Percentiles rank a stretch among this genome's conserved stretches.
Evolutionary conservation across 2,329 filamentous ascomycete species (phyloP).

Genomic region (Nemania bipapillata): DNA sequence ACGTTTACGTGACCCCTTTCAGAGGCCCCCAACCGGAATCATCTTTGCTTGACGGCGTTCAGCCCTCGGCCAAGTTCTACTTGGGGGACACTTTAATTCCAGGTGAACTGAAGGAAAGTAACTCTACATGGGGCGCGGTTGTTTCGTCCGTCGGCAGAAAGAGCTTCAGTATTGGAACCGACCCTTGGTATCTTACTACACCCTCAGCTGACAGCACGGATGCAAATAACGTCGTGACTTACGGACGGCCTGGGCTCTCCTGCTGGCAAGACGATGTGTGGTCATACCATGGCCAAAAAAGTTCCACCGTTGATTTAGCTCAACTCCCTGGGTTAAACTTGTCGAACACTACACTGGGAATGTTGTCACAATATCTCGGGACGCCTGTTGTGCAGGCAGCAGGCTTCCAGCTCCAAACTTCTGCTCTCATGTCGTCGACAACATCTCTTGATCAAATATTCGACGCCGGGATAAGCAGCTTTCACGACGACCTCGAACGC

Average conservation of each 20-base stretch:
- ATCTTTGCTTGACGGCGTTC: neutral
- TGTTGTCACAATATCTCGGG: neutral
- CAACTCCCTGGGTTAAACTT: neutral
- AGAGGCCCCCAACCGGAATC: neutral
- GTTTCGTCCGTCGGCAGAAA: neutral
- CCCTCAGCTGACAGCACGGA: neutral
- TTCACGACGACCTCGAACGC: neutral
- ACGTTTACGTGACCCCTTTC: neutral
- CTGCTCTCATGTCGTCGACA: neutral
- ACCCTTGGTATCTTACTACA: neutral
- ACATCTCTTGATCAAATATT: neutral
- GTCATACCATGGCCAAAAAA: neutral
- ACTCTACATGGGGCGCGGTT: neutral
- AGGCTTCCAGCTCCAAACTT: neutral
- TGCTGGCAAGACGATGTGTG: conserved; percentile 1
- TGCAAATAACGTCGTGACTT: neutral
- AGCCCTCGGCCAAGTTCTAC: neutral
- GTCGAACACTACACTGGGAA: neutral
- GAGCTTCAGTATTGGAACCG: neutral
- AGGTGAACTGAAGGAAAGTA: neutral
- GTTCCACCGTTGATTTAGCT: neutral
- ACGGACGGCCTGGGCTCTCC: neutral
- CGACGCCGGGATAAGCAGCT: neutral
- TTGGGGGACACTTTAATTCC: neutral
- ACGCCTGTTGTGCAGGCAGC: neutral